A percentile compares a stretch with the other conserved stretches of the same genome.
Evolutionary conservation across 768 basidiomycete genomes (phyloP).

Genomic region (Mycena indigotica): DNA sequence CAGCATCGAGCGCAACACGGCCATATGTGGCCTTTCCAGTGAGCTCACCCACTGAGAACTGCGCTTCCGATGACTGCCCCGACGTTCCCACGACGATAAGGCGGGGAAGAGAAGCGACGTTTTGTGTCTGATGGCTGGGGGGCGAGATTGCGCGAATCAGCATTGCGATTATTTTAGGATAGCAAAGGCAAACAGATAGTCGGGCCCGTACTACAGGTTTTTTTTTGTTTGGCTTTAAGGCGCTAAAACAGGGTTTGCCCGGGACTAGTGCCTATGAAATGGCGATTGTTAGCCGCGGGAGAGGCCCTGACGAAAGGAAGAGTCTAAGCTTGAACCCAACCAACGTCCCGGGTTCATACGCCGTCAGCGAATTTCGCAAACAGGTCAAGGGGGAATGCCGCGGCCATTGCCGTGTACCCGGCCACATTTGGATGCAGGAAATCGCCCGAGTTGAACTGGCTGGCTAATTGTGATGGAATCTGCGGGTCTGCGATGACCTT

Average conservation of each 20-base stretch:
- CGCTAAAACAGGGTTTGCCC: background rate
- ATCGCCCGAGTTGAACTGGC: conserved; percentile 46
- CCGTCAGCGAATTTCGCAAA: conserved; percentile 36
- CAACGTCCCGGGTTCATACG: conserved; percentile 6
- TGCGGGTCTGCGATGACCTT: conserved; percentile 40
- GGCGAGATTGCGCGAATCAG: background rate
- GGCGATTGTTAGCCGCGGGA: no score
- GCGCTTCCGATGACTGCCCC: no score
- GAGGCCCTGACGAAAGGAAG: no score
- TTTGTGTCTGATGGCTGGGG: no score
- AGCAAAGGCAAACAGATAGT: background rate
- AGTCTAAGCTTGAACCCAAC: background rate
- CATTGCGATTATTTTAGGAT: background rate
- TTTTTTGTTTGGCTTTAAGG: background rate
- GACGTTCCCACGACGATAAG: conserved; percentile 1
- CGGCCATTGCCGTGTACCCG: conserved; percentile 46
- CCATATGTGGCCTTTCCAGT: no score
- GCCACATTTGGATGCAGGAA: conserved; percentile 50
- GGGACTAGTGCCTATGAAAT: no score
- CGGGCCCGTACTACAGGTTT: no score
- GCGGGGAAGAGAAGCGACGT: background rate
- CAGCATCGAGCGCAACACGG: no score
- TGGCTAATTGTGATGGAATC: conserved; percentile 39
- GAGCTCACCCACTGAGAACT: no score
- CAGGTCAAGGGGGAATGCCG: conserved; percentile 41